Evolutionary conservation across 2,329 filamentous ascomycete genomes (phyloP).

Genomic region (Incumbomyces lentus): DNA sequence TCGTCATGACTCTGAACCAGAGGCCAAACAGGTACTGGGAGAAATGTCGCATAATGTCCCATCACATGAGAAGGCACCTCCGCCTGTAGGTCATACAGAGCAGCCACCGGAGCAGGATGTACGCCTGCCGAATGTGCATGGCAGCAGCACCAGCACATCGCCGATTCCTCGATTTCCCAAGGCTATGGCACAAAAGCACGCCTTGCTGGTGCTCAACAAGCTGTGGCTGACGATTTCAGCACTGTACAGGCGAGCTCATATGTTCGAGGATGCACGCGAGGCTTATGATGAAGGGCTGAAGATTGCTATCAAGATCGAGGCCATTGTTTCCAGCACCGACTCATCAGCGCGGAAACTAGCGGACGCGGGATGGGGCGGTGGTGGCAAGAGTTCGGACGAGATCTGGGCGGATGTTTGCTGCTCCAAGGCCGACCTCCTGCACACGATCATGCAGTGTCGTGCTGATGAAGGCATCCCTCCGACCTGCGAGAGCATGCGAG

Average conservation of each 20-base stretch:
- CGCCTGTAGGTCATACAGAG: constrained; percentile 30
- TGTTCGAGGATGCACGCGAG: constrained; percentile 68
- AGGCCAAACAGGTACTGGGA: constrained; percentile 14
- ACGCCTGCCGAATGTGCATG: constrained; percentile 27
- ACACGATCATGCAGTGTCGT: constrained; percentile 42
- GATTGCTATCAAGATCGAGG: constrained; percentile 61
- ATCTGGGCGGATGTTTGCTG: constrained; percentile 74
- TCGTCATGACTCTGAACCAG: constrained; percentile 10
- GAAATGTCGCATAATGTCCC: constrained; percentile 28
- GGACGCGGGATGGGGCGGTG: constrained; percentile 59
- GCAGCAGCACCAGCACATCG: constrained; percentile 31
- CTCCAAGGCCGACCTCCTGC: constrained; percentile 61
- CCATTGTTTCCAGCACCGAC: constrained; percentile 51
- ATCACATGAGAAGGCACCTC: constrained; percentile 24
- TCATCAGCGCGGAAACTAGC: constrained; percentile 54
- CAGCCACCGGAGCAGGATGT: constrained; percentile 34
- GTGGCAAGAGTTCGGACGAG: constrained; percentile 70
- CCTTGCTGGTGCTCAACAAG: constrained; percentile 53
- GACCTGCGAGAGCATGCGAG: constrained; percentile 39
- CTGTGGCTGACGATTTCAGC: constrained; percentile 87
- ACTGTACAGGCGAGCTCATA: constrained; percentile 71
- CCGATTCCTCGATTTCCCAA: constrained; percentile 40
- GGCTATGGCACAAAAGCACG: constrained; percentile 44
- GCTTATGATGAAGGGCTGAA: constrained; percentile 74
- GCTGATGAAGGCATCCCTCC: constrained; percentile 14